A percentile compares a stretch with the other conserved stretches of the same genome.
Evolutionary conservation across 1,139 yeast genomes (phyloP).

Genomic region (Sugiyamaella pinicola): DNA sequence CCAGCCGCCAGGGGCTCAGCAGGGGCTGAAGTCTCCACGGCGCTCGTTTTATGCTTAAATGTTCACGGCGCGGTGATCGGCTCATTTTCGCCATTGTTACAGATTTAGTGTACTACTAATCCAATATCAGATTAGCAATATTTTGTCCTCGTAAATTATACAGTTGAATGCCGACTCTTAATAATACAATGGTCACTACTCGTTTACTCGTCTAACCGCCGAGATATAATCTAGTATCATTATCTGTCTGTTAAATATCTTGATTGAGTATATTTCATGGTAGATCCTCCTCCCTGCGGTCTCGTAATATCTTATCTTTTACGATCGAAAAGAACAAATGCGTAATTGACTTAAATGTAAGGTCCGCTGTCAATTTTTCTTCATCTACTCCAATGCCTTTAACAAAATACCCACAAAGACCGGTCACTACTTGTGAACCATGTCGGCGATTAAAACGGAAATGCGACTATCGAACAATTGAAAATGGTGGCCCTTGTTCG

Average conservation of each 20-base stretch:
- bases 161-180: no score
- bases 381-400: constrained; percentile 3
- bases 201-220: no score
- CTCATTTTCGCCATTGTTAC: background rate
- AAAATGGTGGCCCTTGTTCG: constrained; percentile 23
- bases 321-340: background rate
- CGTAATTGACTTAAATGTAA: no score
- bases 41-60: background rate
- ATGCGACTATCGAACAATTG: constrained; percentile 21
- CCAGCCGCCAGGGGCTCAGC: no score
- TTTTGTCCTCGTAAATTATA: no score
- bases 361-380: no score
- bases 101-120: no score
- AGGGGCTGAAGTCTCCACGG: no score
- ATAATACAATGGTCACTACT: no score
- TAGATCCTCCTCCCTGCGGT: background rate
- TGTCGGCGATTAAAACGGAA: constrained; percentile 23
- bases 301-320: background rate
- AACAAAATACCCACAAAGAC: constrained; percentile 13
- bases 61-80: background rate
- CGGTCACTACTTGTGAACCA: constrained; percentile 20
- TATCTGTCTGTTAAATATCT: no score
- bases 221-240: no score
- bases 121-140: no score
- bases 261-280: background rate